These are phyloP conservation scores for Aureobasidium leucospermi DNA, from an alignment of 2,329 filamentous ascomycete genomes.

Conservation along the genomic window DNA sequence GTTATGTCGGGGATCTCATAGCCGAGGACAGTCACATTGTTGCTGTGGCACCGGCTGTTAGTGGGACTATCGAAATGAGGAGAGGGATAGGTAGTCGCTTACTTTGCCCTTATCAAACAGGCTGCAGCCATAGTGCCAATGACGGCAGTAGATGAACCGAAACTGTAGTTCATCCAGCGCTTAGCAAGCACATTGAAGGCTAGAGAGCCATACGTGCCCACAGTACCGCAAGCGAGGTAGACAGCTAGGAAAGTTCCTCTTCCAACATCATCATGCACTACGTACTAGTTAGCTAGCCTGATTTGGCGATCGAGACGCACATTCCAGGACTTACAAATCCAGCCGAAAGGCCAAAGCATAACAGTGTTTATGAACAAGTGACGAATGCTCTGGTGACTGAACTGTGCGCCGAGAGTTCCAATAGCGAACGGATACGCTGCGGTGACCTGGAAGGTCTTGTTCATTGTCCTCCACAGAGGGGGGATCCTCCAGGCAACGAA, in stretches of 20 bases:
- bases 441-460: constrained; percentile 59
- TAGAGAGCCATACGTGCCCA: constrained; percentile 55
- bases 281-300: background rate
- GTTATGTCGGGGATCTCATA: constrained; percentile 26
- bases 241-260: constrained; percentile 62
- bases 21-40: constrained; percentile 22
- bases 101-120: constrained; percentile 33
- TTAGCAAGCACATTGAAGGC: constrained; percentile 36
- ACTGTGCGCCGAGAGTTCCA: constrained; percentile 56
- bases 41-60: constrained; percentile 16
- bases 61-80: background rate
- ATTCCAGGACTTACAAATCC: constrained; percentile 36
- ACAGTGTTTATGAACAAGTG: constrained; percentile 62
- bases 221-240: constrained; percentile 52
- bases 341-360: constrained; percentile 59
- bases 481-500: constrained; percentile 57
- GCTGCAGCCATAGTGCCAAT: constrained; percentile 55
- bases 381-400: constrained; percentile 58
- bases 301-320: background rate
- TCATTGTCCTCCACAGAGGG: constrained; percentile 58
- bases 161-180: constrained; percentile 42
- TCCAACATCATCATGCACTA: constrained; percentile 63
- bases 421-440: constrained; percentile 58
- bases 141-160: constrained; percentile 62
- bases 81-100: background rate